phyloP scores from a whole-genome alignment of 2,329 filamentous ascomycete genomes.

The Xylariaceae sp. region DNA sequence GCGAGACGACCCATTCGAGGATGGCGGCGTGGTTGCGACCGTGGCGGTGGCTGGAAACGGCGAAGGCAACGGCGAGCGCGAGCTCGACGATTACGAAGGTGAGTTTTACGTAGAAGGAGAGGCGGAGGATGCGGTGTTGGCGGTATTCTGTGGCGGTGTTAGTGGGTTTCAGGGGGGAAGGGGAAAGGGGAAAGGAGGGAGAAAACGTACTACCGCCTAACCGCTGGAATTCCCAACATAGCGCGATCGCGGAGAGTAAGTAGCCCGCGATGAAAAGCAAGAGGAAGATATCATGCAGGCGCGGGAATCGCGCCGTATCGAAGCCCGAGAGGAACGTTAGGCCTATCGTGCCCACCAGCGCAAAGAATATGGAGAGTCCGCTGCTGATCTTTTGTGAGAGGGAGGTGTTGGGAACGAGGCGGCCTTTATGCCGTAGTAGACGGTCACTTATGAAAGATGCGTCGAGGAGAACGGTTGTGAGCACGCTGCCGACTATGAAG shows the following conservation, averaged over 20 bases:
- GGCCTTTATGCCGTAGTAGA: constrained; percentile 75
- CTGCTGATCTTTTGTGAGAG: constrained; percentile 58
- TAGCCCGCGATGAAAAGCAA: constrained; percentile 82
- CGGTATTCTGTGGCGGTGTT: constrained; percentile 53
- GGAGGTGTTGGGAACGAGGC: constrained; percentile 68
- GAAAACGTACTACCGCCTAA: constrained; percentile 61
- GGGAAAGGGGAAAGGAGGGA: background rate
- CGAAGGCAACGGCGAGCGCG: constrained; percentile 68
- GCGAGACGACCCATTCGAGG: constrained; percentile 72
- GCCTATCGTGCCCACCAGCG: constrained; percentile 70
- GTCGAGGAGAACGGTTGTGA: constrained; percentile 77
- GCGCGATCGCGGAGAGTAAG: constrained; percentile 76
- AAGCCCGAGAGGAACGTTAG: constrained; percentile 81
- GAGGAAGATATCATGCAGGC: constrained; percentile 70
- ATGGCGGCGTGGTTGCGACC: constrained; percentile 65
- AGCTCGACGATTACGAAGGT: constrained; percentile 77
- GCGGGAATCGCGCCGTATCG: constrained; percentile 66
- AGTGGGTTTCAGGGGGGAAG: too few relatives aligned
- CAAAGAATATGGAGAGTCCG: constrained; percentile 58
- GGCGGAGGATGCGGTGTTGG: constrained; percentile 64
- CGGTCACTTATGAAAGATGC: constrained; percentile 75
- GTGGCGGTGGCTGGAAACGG: constrained; percentile 44
- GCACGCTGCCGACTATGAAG: constrained; percentile 65
- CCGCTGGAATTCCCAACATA: constrained; percentile 85
- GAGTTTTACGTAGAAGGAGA: constrained; percentile 85